A percentile compares a stretch with the other conserved stretches of the same genome.
These are phyloP conservation scores for Vanilla planifolia DNA, from an alignment of 106 monocot genomes.

Conservation along the genomic window DNA sequence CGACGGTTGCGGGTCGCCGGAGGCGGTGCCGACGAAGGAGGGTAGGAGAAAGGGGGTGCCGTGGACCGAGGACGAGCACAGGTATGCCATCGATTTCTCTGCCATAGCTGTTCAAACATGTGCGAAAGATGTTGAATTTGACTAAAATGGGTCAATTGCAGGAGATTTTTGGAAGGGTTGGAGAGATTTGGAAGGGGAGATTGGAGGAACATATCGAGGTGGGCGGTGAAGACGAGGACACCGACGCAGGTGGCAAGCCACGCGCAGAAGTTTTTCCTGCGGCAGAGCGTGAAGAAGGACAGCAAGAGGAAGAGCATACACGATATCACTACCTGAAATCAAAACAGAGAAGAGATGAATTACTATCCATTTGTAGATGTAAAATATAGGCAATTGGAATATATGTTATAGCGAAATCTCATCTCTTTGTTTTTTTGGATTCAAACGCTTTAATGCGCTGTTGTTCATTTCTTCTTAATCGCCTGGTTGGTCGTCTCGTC, in stretches of 20 bases:
- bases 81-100: slow-evolving; percentile 13
- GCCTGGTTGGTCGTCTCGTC: too few relatives aligned
- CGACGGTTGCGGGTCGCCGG: not conserved
- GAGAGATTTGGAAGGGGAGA: slow-evolving; percentile 44
- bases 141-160: not conserved
- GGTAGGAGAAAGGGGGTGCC: slow-evolving; percentile 34
- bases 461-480: too few relatives aligned
- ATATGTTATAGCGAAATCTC: too few relatives aligned
- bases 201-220: slow-evolving; percentile 62
- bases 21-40: slow-evolving; percentile 7
- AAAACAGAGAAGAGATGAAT: too few relatives aligned
- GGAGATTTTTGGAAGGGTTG: slow-evolving; percentile 40
- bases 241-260: slow-evolving; percentile 61
- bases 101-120: too few relatives aligned
- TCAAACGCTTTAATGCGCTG: too few relatives aligned
- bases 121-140: not conserved
- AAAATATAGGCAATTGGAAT: too few relatives aligned
- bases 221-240: slow-evolving; percentile 43
- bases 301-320: slow-evolving; percentile 60
- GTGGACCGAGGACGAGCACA: slow-evolving; percentile 54
- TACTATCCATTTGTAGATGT: too few relatives aligned
- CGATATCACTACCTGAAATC: slow-evolving; percentile 42
- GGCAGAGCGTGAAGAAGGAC: slow-evolving; percentile 20
- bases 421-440: too few relatives aligned
- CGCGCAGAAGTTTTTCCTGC: slow-evolving; percentile 47